A percentile compares a stretch with the other conserved stretches of the same genome.
Conservation (phyloP, 495 filamentous ascomycete genomes). For the Aspergillus campestris region DNA sequence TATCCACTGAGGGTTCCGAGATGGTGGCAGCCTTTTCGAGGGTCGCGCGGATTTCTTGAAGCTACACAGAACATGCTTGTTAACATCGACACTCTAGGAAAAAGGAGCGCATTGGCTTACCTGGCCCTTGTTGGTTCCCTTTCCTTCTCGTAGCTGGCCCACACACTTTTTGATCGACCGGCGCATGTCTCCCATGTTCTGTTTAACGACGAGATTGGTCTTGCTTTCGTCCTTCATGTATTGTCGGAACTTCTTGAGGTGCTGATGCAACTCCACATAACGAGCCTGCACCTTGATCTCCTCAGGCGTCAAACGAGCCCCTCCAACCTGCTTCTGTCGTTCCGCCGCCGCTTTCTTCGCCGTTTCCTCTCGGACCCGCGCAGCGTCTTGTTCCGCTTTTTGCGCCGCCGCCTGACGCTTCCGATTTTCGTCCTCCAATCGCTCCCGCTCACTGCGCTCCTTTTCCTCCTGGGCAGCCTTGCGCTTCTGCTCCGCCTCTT, state of each 20-base stretch:
- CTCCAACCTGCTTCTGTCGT: slow-evolving; percentile 23
- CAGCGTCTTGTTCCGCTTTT: slow-evolving; percentile 27
- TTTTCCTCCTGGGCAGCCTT: slow-evolving; percentile 39
- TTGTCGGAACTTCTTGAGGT: slow-evolving; percentile 63
- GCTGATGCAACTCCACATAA: slow-evolving; percentile 62
- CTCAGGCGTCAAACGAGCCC: slow-evolving; percentile 15
- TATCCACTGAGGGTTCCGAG: slow-evolving; percentile 51
- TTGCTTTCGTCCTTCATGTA: slow-evolving; percentile 40
- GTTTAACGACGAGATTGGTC: slow-evolving; percentile 49
- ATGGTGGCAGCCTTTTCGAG: slow-evolving; percentile 39
- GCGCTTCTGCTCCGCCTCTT: slow-evolving; percentile 34
- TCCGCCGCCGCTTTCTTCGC: slow-evolving; percentile 22
- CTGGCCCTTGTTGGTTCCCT: slow-evolving; percentile 51
- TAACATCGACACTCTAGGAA: neutral
- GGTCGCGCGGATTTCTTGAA: slow-evolving; percentile 35
- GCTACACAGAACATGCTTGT: slow-evolving; percentile 22
- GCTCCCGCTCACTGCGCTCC: slow-evolving; percentile 40
- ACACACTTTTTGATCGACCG: slow-evolving; percentile 61
- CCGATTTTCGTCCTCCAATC: slow-evolving; percentile 30
- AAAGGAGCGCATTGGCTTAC: slow-evolving; percentile 11
- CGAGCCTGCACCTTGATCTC: slow-evolving; percentile 43
- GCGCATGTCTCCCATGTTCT: slow-evolving; percentile 64
- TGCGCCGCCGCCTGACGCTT: slow-evolving; percentile 29
- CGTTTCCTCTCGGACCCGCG: slow-evolving; percentile 11
- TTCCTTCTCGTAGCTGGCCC: slow-evolving; percentile 62